Evolutionary conservation across 139 green algal species (phyloP).

Genomic region (Chlamydomonas applanata): DNA sequence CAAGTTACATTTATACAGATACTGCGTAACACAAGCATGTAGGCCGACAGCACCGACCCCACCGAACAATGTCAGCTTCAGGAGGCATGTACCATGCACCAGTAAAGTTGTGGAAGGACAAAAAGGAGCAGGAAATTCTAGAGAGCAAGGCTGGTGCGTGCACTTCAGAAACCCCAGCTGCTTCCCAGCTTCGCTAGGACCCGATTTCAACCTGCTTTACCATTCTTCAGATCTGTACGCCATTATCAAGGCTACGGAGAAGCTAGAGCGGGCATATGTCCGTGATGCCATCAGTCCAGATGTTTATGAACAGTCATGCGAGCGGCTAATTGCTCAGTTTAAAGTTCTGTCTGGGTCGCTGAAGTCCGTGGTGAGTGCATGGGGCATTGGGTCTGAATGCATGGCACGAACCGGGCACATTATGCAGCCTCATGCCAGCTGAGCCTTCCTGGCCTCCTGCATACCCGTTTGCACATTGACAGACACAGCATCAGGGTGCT

Average conservation of each 20-base stretch:
- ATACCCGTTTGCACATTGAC: too few species aligned
- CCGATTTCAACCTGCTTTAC: not conserved
- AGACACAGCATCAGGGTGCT: too few species aligned
- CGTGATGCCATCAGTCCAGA: constrained; percentile 70
- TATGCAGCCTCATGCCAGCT: too few species aligned
- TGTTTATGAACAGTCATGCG: constrained; percentile 83
- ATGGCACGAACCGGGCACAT: too few species aligned
- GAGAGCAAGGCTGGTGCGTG: constrained; percentile 73
- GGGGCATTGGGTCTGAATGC: too few species aligned
- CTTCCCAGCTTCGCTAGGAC: not conserved
- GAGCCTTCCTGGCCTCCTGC: too few species aligned
- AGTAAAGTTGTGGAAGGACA: constrained; percentile 63
- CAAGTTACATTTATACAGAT: too few species aligned
- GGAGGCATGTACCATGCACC: not conserved
- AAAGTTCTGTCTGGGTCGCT: constrained; percentile 80
- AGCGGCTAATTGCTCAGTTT: constrained; percentile 90
- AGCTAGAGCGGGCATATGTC: constrained; percentile 86
- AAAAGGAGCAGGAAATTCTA: constrained; percentile 76
- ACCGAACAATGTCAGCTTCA: too few species aligned
- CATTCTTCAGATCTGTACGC: constrained; percentile 79
- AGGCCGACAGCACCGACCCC: too few species aligned
- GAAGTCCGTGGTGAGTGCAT: constrained; percentile 51
- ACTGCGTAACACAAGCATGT: too few species aligned
- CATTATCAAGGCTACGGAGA: constrained; percentile 92
- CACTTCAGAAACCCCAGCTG: not conserved